Conservation (phyloP, 139 green algal species). For the Chlamydomonas sp. region DNA sequence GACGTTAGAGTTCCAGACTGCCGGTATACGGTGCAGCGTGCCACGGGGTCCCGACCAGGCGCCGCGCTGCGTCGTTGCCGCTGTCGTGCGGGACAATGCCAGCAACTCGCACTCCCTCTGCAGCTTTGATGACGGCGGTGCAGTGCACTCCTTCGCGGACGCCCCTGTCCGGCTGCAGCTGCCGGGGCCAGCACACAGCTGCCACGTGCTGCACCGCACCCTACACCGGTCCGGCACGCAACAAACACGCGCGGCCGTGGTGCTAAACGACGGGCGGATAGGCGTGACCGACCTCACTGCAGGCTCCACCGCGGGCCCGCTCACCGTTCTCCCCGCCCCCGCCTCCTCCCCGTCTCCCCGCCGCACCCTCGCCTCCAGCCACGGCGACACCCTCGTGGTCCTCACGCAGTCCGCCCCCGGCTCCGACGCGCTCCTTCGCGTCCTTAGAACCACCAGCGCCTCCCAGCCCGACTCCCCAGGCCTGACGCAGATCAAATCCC, state of each 20-base stretch:
- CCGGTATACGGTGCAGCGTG: background rate
- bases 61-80: background rate
- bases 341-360: background rate
- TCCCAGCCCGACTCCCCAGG: background rate
- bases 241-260: background rate
- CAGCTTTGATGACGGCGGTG: too few species aligned
- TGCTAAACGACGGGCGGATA: slow-evolving; percentile 4
- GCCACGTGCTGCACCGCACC: background rate
- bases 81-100: background rate
- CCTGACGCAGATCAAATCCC: background rate
- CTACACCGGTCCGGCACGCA: background rate
- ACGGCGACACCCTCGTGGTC: background rate
- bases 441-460: background rate
- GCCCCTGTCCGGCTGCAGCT: background rate
- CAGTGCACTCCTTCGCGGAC: background rate
- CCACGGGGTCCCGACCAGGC: background rate
- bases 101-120: slow-evolving; percentile 4
- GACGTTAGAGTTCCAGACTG: slow-evolving; percentile 1
- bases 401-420: background rate
- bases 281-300: background rate
- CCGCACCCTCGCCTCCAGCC: background rate
- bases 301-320: background rate
- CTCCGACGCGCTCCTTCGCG: background rate
- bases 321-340: background rate
- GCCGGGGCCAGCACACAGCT: slow-evolving; percentile 2